phyloP scores from a whole-genome alignment of 148 eudicot species.

The Camellia japonica region DNA sequence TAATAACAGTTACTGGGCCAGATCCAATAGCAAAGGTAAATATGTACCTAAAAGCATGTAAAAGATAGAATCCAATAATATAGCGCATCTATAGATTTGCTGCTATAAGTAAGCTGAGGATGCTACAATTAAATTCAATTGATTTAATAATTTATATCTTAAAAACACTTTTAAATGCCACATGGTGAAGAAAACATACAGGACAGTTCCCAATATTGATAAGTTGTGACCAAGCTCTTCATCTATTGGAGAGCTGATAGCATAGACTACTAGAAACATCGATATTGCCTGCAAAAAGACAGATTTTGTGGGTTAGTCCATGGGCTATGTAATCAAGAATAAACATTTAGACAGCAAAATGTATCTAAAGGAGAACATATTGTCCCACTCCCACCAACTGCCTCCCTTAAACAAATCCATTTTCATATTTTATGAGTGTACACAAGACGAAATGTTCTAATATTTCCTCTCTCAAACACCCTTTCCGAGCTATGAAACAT shows the following conservation, averaged over 20 bases:
- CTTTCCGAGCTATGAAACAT: background rate
- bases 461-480: background rate
- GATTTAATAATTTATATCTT: background rate
- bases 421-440: background rate
- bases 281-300: conserved; percentile 55
- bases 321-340: background rate
- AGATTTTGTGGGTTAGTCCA: conserved; percentile 5
- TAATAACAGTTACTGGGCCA: conserved; percentile 77
- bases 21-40: conserved; percentile 66
- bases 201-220: conserved; percentile 61
- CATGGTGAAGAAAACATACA: conserved; percentile 41
- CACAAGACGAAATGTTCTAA: no score
- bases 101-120: conserved; percentile 47
- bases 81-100: no score
- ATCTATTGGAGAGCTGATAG: conserved; percentile 54
- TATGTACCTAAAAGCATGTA: no score
- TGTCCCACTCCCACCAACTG: background rate
- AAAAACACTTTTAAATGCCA: background rate
- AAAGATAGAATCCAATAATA: no score
- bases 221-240: conserved; percentile 61
- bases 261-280: conserved; percentile 59
- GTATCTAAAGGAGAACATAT: no score
- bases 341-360: no score
- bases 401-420: background rate
- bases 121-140: background rate